A percentile compares a stretch with the other conserved stretches of the same genome.
These are phyloP conservation scores for Ceratocystiopsis brevicomis DNA, from an alignment of 2,329 filamentous ascomycete species.

Conservation along the genomic window DNA sequence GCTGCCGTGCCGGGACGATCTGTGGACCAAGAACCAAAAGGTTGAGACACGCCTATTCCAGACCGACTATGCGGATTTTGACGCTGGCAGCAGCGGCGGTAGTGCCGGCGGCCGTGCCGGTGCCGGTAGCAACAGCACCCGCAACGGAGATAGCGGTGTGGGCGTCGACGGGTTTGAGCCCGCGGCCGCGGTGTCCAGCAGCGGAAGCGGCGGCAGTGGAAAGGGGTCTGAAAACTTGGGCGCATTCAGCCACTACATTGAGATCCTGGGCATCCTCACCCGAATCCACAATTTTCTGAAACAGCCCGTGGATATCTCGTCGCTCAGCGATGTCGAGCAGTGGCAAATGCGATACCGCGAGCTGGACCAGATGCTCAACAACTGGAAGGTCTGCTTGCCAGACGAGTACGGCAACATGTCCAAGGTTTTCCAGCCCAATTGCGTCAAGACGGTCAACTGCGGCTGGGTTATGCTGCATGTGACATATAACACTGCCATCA, in stretches of 20 bases:
- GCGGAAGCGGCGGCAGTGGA: not conserved
- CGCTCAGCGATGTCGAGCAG: conserved; percentile 64
- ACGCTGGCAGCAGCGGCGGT: not conserved
- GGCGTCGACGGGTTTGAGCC: conserved; percentile 5
- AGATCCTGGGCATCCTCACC: conserved; percentile 71
- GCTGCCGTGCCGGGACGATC: conserved; percentile 70
- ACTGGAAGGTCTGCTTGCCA: conserved; percentile 72
- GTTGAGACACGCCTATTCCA: conserved; percentile 75
- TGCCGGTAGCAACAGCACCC: conserved; percentile 2
- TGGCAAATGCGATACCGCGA: conserved; percentile 81
- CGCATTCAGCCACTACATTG: conserved; percentile 76
- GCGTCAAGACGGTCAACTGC: conserved; percentile 53
- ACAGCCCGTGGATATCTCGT: conserved; percentile 73
- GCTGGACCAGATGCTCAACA: conserved; percentile 58
- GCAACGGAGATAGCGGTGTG: conserved; percentile 3
- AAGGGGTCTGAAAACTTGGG: conserved; percentile 63
- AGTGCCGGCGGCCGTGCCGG: not conserved
- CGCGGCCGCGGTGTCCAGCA: not conserved
- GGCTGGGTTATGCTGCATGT: conserved; percentile 84
- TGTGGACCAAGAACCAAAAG: conserved; percentile 66
- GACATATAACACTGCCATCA: conserved; percentile 76
- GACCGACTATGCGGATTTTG: conserved; percentile 21
- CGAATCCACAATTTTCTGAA: conserved; percentile 80
- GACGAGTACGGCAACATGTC: conserved; percentile 71
- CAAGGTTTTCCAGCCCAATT: conserved; percentile 52